Evolutionary conservation across 257 asterid genomes (phyloP).

Genomic region (Solanum rostratum): DNA sequence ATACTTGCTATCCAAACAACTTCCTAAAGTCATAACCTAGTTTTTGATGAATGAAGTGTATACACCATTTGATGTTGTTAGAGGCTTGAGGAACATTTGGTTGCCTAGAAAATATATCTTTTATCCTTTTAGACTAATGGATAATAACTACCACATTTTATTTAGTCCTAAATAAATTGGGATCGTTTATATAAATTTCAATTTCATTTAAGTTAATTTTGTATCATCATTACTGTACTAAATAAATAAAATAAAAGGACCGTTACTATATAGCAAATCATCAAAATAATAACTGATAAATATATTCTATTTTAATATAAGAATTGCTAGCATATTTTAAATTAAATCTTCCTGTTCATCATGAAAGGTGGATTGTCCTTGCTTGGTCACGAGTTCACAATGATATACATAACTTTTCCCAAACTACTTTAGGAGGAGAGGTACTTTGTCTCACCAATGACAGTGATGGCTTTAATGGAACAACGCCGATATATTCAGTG

Average conservation of each 20-base stretch:
- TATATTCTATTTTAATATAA: not conserved
- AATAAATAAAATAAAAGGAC: not conserved
- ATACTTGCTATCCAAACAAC: too few relatives aligned
- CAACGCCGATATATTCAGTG: too few relatives aligned
- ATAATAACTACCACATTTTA: fast-evolving
- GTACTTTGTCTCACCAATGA: not conserved
- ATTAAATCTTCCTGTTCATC: not conserved
- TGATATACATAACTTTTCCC: not conserved
- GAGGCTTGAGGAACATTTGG: too few relatives aligned
- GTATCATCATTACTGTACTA: too few relatives aligned
- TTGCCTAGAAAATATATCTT: too few relatives aligned
- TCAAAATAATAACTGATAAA: not conserved
- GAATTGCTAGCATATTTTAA: not conserved
- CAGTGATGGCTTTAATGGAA: not conserved
- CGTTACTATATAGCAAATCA: not conserved
- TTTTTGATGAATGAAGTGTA: not conserved
- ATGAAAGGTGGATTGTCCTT: not conserved
- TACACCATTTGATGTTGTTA: too few relatives aligned
- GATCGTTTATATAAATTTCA: not conserved
- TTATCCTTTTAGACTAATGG: not conserved
- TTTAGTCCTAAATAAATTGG: not conserved
- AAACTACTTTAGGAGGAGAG: not conserved
- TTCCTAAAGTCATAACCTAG: not conserved
- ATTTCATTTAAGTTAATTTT: not conserved
- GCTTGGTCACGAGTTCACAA: not conserved